Evolutionary conservation across 1,284 basidiomycete species (phyloP), one percentile per base, ranked within the genome.

Genomic region (Leccinum solheimii): DNA sequence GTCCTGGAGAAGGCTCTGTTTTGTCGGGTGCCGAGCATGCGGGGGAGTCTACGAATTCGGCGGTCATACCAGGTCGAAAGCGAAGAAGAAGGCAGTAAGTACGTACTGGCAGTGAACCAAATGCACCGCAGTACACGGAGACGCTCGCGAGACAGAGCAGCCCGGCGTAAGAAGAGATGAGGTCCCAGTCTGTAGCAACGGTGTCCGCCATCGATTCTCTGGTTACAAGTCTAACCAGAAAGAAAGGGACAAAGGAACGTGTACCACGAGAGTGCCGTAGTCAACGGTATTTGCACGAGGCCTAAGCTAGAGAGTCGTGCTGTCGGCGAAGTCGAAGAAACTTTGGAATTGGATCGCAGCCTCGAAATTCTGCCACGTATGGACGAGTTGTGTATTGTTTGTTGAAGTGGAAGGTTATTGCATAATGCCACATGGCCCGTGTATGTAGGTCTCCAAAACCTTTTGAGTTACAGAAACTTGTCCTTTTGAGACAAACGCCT

Each of bases 121-220:
- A 82, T 6, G 90, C 81, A 27, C 90, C 91, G 26, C 81, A 80
- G 68, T 87, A 91, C 38, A 92, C 82, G 14, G 87, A 86, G 8
- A 73, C 64, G 50, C 77, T 81, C 2, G 90, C 90, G 26, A 91
- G 80, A 34, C 74, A 72, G 51, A 91, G 73, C 4, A 92, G 76
- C 9, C 90, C 90, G 3, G 78, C 84, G 66, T 89, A 91, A 23
- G 88, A 87, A 1, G 82, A 83, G 30, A 90, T 63, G 58, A 88
- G 70, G 67, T 86, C 83, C 82, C 81, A 85, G 71, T 87, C 82
- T n/a, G 53, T 64, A 0, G 45, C 45, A 23, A 23, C 13, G 45
- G 13, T 48, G 55, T 62, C 60, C 23, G 34, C 48, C 72, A 76
- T 70, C 34, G 23, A 32, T 21, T n/a, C 34, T 34, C 27, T 19